Base-by-base conservation (phyloP, 2,329 filamentous ascomycete species). In the Incumbomyces delicatus region DNA sequence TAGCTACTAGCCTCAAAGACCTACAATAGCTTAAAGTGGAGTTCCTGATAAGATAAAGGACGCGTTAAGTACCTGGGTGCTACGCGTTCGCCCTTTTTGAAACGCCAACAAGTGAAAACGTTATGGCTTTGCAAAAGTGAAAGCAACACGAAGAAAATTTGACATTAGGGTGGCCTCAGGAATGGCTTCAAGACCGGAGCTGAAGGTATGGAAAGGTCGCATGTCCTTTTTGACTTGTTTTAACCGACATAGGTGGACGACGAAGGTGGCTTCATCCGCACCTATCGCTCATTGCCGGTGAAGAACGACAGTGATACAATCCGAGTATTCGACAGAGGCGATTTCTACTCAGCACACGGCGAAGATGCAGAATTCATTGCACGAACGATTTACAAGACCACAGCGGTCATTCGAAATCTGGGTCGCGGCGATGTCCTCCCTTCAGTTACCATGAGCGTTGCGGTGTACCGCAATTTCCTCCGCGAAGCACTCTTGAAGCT, bases 181-280 rank as follows among this genome's bases (percentile, higher is more conserved):
- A 17, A 86, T 86, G 82, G 80, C 80, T 63, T 84, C 82, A 43
- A 71, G 82, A 60, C 82, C 82, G 48, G 82, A 86, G 61, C 65
- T 86, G 42, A 85, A 84, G 76, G 82, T 83, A 64, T 31, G 47
- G 46, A 36, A 6, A 41, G 22, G 17, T 22, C 38, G 3, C n/a
- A 10, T 40, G 22, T 47, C 32, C 43, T 18, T 17, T 29, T 35
- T 31, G 41, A 32, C 22, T 34, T 43, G 50, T 51, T 51, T 34
- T 45, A 46, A 34, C 16, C 31, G 17, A 32, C 27, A 10, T 47
- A 89, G 85, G 87, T 96, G 63, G 94, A 98, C 61, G 92, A 98
- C 63, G 92, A 98, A 72, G 81, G 83, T 61, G 88, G 90, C 56
- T 98, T 98, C 73, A 95, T 96, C 69, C 87, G 83, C 57, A 94